These are phyloP conservation scores for Saccharata proteae DNA, from an alignment of 2,329 filamentous ascomycete genomes.

Conservation along the genomic window DNA sequence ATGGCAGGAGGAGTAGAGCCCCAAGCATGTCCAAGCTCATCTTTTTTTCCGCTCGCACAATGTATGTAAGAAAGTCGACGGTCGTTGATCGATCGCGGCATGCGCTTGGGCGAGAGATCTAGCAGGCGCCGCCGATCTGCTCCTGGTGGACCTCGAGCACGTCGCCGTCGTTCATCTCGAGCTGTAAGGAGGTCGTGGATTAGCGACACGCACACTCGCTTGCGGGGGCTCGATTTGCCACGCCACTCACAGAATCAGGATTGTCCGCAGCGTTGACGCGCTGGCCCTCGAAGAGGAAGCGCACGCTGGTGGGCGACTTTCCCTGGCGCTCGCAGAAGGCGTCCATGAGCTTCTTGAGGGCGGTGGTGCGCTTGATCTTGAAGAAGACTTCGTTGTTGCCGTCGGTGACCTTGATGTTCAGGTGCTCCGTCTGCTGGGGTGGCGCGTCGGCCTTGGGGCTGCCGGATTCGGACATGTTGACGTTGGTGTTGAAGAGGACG, in stretches of 20 bases:
- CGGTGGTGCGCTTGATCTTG: slow-evolving; percentile 96
- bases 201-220: slow-evolving; percentile 12
- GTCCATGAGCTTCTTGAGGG: slow-evolving; percentile 95
- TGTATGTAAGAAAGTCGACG: too few relatives aligned
- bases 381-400: slow-evolving; percentile 99
- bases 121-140: slow-evolving; percentile 67
- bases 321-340: slow-evolving; percentile 96
- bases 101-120: slow-evolving; percentile 2
- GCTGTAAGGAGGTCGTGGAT: slow-evolving; percentile 44
- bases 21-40: too few relatives aligned
- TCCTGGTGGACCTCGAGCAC: slow-evolving; percentile 96
- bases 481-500: slow-evolving; percentile 5
- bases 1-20: too few relatives aligned
- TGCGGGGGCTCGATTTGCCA: background rate
- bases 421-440: slow-evolving; percentile 56
- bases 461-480: slow-evolving; percentile 33
- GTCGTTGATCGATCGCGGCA: too few relatives aligned
- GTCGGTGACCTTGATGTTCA: slow-evolving; percentile 98
- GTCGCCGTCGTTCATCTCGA: slow-evolving; percentile 94
- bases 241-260: slow-evolving; percentile 68
- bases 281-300: slow-evolving; percentile 93
- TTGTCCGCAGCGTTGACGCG: slow-evolving; percentile 82
- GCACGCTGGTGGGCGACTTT: slow-evolving; percentile 70
- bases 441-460: slow-evolving; percentile 31
- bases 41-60: too few relatives aligned